Evolutionary conservation across 1,139 yeast genomes (phyloP).

Genomic region (Blastobotrys buckinghamii): DNA sequence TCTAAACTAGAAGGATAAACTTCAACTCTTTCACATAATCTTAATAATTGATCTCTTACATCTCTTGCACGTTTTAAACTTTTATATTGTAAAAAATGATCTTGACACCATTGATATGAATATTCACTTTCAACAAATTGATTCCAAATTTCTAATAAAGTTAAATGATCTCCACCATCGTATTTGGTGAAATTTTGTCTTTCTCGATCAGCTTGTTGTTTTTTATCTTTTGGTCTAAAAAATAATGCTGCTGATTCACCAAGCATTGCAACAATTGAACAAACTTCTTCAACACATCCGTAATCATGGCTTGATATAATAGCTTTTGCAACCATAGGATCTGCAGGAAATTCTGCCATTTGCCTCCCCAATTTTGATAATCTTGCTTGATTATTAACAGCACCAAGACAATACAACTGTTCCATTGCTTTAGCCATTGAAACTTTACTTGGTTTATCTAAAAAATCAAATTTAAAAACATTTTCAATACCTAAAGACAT

Average conservation of each 20-base stretch:
- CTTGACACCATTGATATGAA: conserved; percentile 82
- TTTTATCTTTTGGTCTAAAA: conserved; percentile 65
- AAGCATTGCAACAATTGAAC: conserved; percentile 72
- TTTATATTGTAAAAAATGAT: conserved; percentile 71
- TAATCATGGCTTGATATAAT: conserved; percentile 56
- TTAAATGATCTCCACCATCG: conserved; percentile 70
- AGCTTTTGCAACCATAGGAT: conserved; percentile 81
- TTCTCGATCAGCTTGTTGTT: conserved; percentile 59
- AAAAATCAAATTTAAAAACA: conserved; percentile 73
- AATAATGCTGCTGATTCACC: conserved; percentile 75
- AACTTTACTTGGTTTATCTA: conserved; percentile 78
- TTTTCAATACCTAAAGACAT: conserved; percentile 80
- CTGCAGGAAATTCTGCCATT: conserved; percentile 92
- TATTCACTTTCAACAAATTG: conserved; percentile 70
- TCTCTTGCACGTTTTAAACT: conserved; percentile 65
- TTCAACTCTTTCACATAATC: conserved; percentile 58
- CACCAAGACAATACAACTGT: conserved; percentile 78
- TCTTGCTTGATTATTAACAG: conserved; percentile 71
- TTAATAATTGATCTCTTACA: conserved; percentile 63
- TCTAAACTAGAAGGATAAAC: conserved; percentile 30
- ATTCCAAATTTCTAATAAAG: conserved; percentile 66
- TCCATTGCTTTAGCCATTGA: conserved; percentile 74
- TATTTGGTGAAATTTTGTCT: conserved; percentile 48
- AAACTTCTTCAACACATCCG: conserved; percentile 57
- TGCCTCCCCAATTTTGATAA: conserved; percentile 73